These are phyloP conservation scores for Mikania micrantha DNA, from an alignment of 129 eudicot species.

Conservation along the genomic window DNA sequence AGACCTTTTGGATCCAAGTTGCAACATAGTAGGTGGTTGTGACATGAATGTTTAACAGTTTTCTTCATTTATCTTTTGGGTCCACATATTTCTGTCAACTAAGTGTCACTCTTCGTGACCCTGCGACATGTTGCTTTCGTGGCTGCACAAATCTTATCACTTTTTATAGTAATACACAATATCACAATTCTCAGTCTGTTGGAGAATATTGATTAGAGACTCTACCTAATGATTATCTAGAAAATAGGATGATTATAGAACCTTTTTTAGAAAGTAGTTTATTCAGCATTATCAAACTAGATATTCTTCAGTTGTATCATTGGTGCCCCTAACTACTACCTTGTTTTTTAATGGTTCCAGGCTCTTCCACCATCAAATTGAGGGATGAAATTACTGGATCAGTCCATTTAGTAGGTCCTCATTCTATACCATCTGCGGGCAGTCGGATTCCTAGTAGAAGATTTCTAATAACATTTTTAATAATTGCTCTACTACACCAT, in stretches of 20 bases:
- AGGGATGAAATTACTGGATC: slow-evolving; percentile 73
- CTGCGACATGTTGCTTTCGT: background rate
- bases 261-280: background rate
- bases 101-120: background rate
- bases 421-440: slow-evolving; percentile 36
- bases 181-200: background rate
- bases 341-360: slow-evolving; percentile 26
- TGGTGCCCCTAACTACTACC: background rate
- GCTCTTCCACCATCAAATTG: slow-evolving; percentile 65
- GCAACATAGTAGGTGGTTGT: too few species aligned
- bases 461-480: slow-evolving; percentile 20
- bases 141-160: background rate
- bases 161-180: background rate
- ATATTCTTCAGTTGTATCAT: background rate
- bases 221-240: background rate
- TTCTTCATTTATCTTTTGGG: too few species aligned
- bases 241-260: background rate
- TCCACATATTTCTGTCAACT: background rate
- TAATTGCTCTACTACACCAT: slow-evolving; percentile 31
- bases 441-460: slow-evolving; percentile 18
- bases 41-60: too few species aligned
- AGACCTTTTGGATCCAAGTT: too few species aligned
- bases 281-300: too few species aligned
- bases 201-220: background rate
- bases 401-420: slow-evolving; percentile 78